These are phyloP conservation scores for Rhododendron mucronatum DNA, from an alignment of 148 eudicot species.

Conservation along the genomic window DNA sequence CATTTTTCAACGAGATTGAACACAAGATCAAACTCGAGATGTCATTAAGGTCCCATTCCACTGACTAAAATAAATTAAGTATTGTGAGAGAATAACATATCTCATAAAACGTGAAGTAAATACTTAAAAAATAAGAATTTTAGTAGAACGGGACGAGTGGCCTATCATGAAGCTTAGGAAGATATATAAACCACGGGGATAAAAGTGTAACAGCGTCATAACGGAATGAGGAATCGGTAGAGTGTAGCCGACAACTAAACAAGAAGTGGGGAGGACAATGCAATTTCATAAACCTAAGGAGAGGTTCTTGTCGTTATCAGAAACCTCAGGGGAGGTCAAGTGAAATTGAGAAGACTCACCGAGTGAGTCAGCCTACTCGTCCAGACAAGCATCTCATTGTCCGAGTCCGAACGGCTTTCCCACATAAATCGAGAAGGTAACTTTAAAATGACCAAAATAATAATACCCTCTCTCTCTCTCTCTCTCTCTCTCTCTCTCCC, in stretches of 20 bases:
- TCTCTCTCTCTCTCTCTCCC: background rate
- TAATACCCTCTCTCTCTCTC: background rate
- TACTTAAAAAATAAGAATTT: too few relatives aligned
- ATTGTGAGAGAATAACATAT: too few relatives aligned
- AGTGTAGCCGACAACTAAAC: background rate
- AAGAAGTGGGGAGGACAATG: background rate
- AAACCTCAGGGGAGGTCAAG: background rate
- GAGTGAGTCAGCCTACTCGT: background rate
- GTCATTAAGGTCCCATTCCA: too few relatives aligned
- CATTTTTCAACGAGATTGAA: too few relatives aligned
- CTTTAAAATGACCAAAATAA: background rate
- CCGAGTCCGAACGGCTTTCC: background rate
- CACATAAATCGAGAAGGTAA: background rate
- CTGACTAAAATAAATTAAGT: too few relatives aligned
- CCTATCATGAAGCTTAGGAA: too few relatives aligned
- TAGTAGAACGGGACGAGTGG: too few relatives aligned
- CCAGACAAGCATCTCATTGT: background rate
- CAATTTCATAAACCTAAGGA: too few relatives aligned
- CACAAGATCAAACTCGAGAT: too few relatives aligned
- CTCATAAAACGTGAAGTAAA: too few relatives aligned
- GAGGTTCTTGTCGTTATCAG: background rate
- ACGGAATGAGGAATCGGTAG: too few relatives aligned
- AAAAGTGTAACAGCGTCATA: background rate
- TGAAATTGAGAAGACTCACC: background rate
- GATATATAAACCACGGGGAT: too few relatives aligned